These are phyloP conservation scores for Claviceps lovelessii DNA, from an alignment of 2,329 filamentous ascomycete genomes.

Conservation along the genomic window DNA sequence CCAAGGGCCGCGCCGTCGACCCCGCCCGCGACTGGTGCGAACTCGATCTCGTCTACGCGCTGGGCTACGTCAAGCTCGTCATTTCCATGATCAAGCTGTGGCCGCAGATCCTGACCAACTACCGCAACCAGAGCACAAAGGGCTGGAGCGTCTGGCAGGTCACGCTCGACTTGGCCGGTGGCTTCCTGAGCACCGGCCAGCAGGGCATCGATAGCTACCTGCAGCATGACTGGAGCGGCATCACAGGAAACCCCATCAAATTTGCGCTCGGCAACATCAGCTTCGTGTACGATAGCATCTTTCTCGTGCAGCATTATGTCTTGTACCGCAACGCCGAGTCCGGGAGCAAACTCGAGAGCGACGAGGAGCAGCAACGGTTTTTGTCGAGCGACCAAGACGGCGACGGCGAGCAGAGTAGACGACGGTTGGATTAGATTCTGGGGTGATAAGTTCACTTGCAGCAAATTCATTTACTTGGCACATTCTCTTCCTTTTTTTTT, in stretches of 20 bases:
- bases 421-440: not conserved
- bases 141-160: constrained; percentile 84
- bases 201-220: constrained; percentile 73
- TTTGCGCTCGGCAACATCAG: constrained; percentile 73
- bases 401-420: not conserved
- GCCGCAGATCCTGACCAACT: constrained; percentile 74
- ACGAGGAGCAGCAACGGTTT: constrained; percentile 13
- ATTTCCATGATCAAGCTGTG: constrained; percentile 88
- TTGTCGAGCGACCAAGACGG: constrained; percentile 7
- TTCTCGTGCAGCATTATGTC: constrained; percentile 78
- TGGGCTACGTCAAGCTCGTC: constrained; percentile 79
- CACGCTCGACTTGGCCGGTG: constrained; percentile 68
- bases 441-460: not conserved
- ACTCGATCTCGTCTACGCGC: constrained; percentile 49
- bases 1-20: constrained; percentile 17
- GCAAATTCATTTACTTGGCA: not conserved
- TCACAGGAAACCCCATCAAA: constrained; percentile 87
- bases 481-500: not conserved
- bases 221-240: constrained; percentile 75
- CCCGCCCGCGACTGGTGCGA: constrained; percentile 40
- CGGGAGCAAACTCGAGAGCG: constrained; percentile 1
- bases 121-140: constrained; percentile 65
- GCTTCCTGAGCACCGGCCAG: constrained; percentile 68
- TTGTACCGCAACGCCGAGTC: constrained; percentile 42
- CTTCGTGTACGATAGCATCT: constrained; percentile 73